Evolutionary conservation across 768 basidiomycete species (phyloP).

Genomic region (Cytidiella melzeri): DNA sequence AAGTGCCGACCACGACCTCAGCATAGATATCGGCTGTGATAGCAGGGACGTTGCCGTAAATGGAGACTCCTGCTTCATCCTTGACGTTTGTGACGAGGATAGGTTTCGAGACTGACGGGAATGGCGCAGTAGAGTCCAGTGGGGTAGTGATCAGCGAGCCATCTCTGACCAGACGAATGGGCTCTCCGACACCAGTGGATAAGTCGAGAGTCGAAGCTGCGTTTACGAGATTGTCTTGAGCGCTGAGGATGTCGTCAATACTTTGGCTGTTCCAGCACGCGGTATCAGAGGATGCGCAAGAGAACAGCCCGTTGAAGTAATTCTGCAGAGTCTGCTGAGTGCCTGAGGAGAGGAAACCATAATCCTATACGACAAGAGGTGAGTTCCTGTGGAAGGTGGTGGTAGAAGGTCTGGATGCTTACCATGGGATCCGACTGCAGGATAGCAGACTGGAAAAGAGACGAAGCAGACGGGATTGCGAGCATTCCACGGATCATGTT

Average conservation of each 20-base stretch:
- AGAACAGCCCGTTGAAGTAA: slow-evolving; percentile 41
- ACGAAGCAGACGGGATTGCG: slow-evolving; percentile 61
- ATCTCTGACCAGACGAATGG: slow-evolving; percentile 64
- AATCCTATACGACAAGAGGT: slow-evolving; percentile 45
- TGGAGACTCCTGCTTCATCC: slow-evolving; percentile 66
- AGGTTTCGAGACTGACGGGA: slow-evolving; percentile 57
- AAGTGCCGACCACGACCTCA: slow-evolving; percentile 33
- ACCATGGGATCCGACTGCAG: slow-evolving; percentile 89
- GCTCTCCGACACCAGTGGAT: slow-evolving; percentile 45
- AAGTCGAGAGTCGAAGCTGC: slow-evolving; percentile 41
- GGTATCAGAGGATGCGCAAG: slow-evolving; percentile 39
- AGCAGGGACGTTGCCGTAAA: slow-evolving; percentile 40
- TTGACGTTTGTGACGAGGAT: slow-evolving; percentile 65
- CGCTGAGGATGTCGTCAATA: slow-evolving; percentile 44
- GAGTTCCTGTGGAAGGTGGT: too few species aligned
- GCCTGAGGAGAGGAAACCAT: slow-evolving; percentile 53
- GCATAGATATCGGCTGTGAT: slow-evolving; percentile 36
- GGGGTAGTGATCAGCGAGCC: slow-evolving; percentile 64
- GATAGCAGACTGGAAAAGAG: slow-evolving; percentile 72
- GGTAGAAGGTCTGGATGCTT: slow-evolving; percentile 16
- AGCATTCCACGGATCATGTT: slow-evolving; percentile 73
- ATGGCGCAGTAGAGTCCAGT: slow-evolving; percentile 53
- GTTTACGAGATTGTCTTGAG: slow-evolving; percentile 41
- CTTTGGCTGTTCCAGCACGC: slow-evolving; percentile 48
- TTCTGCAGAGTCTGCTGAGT: slow-evolving; percentile 51